These are phyloP conservation scores for Pontederia paniculata DNA, from an alignment of 176 grass and related monocot species.

Conservation along the genomic window DNA sequence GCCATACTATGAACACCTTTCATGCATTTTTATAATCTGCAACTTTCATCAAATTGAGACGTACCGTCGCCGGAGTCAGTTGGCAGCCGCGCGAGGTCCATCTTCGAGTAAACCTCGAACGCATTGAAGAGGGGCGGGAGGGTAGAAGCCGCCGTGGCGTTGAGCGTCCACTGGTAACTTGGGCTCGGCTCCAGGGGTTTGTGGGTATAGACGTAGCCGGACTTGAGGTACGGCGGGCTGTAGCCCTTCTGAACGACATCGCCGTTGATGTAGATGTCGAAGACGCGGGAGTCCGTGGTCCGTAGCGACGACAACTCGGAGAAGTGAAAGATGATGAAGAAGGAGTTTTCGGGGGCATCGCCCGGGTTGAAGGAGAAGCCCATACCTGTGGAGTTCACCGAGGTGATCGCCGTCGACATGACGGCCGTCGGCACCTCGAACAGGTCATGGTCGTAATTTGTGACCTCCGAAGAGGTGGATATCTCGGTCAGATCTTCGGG, in stretches of 20 bases:
- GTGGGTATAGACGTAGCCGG: neutral
- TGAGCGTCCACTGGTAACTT: constrained; percentile 19
- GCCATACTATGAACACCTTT: neutral
- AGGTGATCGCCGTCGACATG: constrained; percentile 34
- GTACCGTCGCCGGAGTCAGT: constrained; percentile 32
- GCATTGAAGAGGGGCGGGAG: constrained; percentile 53
- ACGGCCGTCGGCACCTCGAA: constrained; percentile 27
- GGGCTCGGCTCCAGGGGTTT: neutral
- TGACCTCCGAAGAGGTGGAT: constrained; percentile 7
- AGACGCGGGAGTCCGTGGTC: constrained; percentile 5
- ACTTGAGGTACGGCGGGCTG: constrained; percentile 13
- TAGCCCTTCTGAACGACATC: neutral
- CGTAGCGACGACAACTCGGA: constrained; percentile 17
- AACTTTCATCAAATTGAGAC: neutral
- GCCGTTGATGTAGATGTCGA: constrained; percentile 32
- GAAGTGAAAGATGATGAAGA: constrained; percentile 19
- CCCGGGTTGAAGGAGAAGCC: neutral
- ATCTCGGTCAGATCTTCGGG: neutral
- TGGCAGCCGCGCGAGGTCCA: constrained; percentile 15
- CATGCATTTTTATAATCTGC: neutral
- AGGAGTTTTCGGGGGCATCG: neutral
- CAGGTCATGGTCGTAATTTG: rapidly evolving
- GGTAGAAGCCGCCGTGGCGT: constrained; percentile 31
- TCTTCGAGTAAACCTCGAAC: constrained; percentile 26
- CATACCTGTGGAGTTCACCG: constrained; percentile 18